Percentiles rank a stretch among this genome's conserved stretches.
Conservation (phyloP, 306 rosid species). For the Trifolium fragiferum region DNA sequence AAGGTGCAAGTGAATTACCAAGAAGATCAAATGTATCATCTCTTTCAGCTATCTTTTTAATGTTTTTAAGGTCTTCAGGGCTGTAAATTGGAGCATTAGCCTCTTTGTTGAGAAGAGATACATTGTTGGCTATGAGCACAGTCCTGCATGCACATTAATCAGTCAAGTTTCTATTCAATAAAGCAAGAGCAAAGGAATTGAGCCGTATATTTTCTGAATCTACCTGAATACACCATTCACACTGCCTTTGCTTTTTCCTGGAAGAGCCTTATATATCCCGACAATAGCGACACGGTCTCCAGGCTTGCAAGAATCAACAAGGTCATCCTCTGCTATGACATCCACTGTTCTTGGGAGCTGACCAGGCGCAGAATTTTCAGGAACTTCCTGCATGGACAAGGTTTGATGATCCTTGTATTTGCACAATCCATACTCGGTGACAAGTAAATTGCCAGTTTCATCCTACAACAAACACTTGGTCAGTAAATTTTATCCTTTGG, state of each 20-base stretch:
- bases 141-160: conserved; percentile 64
- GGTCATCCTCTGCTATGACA: conserved; percentile 86
- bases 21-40: conserved; percentile 90
- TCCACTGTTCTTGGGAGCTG: conserved; percentile 98
- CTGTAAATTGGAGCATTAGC: conserved; percentile 92
- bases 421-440: conserved; percentile 95
- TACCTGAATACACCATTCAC: conserved; percentile 98
- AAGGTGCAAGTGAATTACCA: conserved; percentile 95
- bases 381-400: conserved; percentile 95
- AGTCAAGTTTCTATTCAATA: conserved; percentile 36
- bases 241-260: conserved; percentile 87
- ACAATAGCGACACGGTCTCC: conserved; percentile 97
- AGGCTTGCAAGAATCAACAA: conserved; percentile 96
- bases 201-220: conserved; percentile 31
- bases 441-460: conserved; percentile 89
- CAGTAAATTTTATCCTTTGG: not conserved
- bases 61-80: conserved; percentile 76
- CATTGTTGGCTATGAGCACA: conserved; percentile 88
- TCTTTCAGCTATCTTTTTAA: conserved; percentile 85
- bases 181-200: conserved; percentile 16
- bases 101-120: conserved; percentile 93
- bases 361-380: conserved; percentile 98
- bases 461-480: conserved; percentile 56
- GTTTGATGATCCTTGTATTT: conserved; percentile 96
- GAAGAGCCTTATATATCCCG: conserved; percentile 91